phyloP scores from a whole-genome alignment of 1,284 basidiomycete genomes.

The Rhodotorula sp. region DNA sequence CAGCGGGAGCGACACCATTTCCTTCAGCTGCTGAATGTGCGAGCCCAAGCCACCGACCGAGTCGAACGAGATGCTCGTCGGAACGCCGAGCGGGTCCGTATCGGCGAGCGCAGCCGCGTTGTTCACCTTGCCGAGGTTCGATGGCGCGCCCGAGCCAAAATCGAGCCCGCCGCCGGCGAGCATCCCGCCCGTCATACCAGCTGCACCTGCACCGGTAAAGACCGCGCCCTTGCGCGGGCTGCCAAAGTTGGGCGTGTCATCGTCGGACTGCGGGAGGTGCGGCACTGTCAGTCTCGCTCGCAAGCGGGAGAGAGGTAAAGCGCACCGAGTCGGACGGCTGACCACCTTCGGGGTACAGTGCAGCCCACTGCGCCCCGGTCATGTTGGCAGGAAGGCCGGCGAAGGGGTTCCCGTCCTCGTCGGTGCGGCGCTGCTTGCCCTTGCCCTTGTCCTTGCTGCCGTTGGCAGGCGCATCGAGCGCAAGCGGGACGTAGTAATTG shows the following conservation, averaged over 20 bases:
- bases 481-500: slow-evolving; percentile 33
- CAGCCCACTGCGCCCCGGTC: slow-evolving; percentile 40
- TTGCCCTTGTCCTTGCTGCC: slow-evolving; percentile 23
- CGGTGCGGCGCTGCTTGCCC: slow-evolving; percentile 22
- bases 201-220: slow-evolving; percentile 46
- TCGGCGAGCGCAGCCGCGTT: slow-evolving; percentile 85
- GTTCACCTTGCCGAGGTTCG: slow-evolving; percentile 77
- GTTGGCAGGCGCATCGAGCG: slow-evolving; percentile 21
- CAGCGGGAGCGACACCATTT: slow-evolving; percentile 95
- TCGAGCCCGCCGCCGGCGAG: slow-evolving; percentile 46
- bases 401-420: slow-evolving; percentile 38
- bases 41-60: slow-evolving; percentile 96
- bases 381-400: slow-evolving; percentile 38
- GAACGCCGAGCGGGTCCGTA: slow-evolving; percentile 91
- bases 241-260: slow-evolving; percentile 39
- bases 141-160: slow-evolving; percentile 42
- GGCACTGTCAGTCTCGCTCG: neutral
- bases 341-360: slow-evolving; percentile 36
- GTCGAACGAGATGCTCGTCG: slow-evolving; percentile 91
- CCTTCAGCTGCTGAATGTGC: slow-evolving; percentile 95
- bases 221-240: slow-evolving; percentile 40
- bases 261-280: slow-evolving; percentile 30
- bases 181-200: slow-evolving; percentile 41
- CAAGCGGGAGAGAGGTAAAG: neutral
- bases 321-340: slow-evolving; percentile 39